Evolutionary conservation across 352 stramenopile genomes (phyloP).

Genomic region (Globisporangium rhizosaccharum): DNA sequence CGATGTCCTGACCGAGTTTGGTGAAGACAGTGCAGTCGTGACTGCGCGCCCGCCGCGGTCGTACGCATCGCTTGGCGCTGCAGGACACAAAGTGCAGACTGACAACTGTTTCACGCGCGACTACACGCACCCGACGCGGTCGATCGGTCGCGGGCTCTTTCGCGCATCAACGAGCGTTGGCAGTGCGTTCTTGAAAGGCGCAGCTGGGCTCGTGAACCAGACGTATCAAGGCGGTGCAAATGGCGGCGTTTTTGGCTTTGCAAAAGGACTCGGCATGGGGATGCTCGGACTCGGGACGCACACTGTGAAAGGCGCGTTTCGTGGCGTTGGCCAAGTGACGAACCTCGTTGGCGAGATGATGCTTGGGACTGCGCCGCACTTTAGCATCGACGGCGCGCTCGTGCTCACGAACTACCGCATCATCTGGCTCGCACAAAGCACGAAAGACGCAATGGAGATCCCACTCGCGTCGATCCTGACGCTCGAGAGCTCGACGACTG

Average conservation of each 20-base stretch:
- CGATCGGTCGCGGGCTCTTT: conserved; percentile 71
- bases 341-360: conserved; percentile 86
- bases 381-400: conserved; percentile 81
- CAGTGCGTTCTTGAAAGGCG: conserved; percentile 79
- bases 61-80: conserved; percentile 72
- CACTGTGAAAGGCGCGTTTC: conserved; percentile 82
- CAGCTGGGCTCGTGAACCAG: conserved; percentile 76
- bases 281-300: conserved; percentile 83
- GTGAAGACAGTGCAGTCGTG: conserved; percentile 25
- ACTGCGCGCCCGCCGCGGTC: conserved; percentile 46
- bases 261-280: conserved; percentile 81
- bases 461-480: conserved; percentile 68
- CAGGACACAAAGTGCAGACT: conserved; percentile 82
- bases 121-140: conserved; percentile 75
- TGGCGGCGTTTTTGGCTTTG: conserved; percentile 83
- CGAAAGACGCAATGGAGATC: conserved; percentile 79
- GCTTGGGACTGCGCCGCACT: conserved; percentile 75
- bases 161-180: conserved; percentile 83
- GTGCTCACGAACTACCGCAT: conserved; percentile 83
- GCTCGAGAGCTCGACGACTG: conserved; percentile 77
- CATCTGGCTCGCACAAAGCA: conserved; percentile 80
- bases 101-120: conserved; percentile 84
- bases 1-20: conserved; percentile 26
- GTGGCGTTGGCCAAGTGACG: conserved; percentile 81
- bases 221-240: conserved; percentile 82